Evolutionary conservation across 2,329 filamentous ascomycete species (phyloP), one percentile per base, ranked within the genome.

Genomic region (Scolecobasidium constrictum): DNA sequence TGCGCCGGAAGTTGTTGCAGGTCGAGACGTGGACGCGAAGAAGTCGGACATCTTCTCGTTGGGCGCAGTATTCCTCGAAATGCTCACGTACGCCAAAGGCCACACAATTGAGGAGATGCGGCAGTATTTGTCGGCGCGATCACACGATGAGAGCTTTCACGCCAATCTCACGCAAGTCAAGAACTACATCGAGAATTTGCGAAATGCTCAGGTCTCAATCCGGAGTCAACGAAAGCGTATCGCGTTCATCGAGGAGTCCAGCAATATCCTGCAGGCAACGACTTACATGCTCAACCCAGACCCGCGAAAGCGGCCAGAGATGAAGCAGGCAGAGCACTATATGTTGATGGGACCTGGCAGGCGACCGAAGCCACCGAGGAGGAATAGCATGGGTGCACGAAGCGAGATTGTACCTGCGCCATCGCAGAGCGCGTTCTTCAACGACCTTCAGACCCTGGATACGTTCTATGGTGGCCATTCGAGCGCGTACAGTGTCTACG

Each of bases 41-140:
- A 11, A 19, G 7, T 36, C 34, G 9, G 61, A 64, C 37, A 56
- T 62, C 3, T 64, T 63, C 46, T 58, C 58, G 0, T 43, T 64
- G 1, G 61, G 61, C n/a, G 62, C 59, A 37, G 54, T 63, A 3
- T 62, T 64, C 46, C 48, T 64, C 1, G 52, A 54, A 12, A 63
- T 64, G 55, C 52, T 64, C 45, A 62, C 60, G 1, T 55, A 57
- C 5, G 58, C 53, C 3, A 59, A 61, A 39, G 57, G 59, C 39
- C 56, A 59, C 31, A 56, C 58, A 1, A 48, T 60, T 4, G 50
- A 55, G 2, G 52, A 55, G 9, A 60, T 63, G 39, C 52, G 54
- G 1, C 52, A 55, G 26, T 62, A 62, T 44, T 48, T 60, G 19
- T 56, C 54, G 1, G 26, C 40, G 5, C 40, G 37, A n/a, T 56